Conservation (phyloP, 441 rosid genomes). For the Rhodomyrtus psidioides region DNA sequence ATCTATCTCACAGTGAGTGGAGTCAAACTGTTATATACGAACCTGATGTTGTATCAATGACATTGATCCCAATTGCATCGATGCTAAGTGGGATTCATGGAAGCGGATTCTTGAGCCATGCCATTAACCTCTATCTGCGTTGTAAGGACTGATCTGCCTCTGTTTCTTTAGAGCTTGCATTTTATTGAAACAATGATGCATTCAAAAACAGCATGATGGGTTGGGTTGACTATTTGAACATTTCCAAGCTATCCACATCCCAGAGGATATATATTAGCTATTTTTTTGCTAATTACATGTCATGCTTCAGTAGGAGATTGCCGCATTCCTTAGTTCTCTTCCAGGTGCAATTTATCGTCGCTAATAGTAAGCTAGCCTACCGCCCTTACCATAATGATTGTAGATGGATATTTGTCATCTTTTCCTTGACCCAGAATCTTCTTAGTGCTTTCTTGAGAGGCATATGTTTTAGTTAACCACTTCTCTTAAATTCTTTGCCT, state of each 20-base stretch:
- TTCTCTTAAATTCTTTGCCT: not conserved
- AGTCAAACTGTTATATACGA: slow-evolving; percentile 71
- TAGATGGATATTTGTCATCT: not conserved
- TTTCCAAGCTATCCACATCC: not conserved
- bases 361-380: not conserved
- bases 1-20: slow-evolving; percentile 74
- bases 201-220: not conserved
- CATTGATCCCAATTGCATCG: slow-evolving; percentile 87
- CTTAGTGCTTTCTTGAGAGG: not conserved
- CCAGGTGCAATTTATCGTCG: no score
- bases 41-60: slow-evolving; percentile 91
- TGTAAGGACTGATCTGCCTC: slow-evolving; percentile 42
- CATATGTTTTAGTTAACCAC: not conserved
- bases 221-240: not conserved
- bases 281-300: not conserved
- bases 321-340: not conserved
- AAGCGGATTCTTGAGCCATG: slow-evolving; percentile 92
- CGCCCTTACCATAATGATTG: not conserved
- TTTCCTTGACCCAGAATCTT: not conserved
- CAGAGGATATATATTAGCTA: not conserved
- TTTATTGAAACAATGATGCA: not conserved
- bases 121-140: slow-evolving; percentile 87
- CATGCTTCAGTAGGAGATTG: not conserved
- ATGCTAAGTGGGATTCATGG: slow-evolving; percentile 90
- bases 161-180: not conserved